Base-by-base conservation (phyloP, 106 monocot species). In the Cymbidium sinense region DNA sequence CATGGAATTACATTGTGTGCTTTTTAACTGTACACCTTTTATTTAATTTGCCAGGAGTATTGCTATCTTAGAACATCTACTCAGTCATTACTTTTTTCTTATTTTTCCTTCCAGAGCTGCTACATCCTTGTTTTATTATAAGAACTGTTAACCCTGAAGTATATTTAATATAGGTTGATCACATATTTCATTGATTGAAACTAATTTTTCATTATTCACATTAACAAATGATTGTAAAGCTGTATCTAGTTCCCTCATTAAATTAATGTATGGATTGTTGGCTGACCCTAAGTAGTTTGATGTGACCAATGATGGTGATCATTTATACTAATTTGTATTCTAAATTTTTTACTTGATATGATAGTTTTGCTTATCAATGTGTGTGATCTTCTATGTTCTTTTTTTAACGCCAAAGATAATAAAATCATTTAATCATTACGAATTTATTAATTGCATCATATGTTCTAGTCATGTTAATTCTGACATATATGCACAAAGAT, bases 151-250 rank as follows among this genome's bases (percentile, higher is more conserved):
- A 21, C n/a, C 58, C 7, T 58, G 23, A 58, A 58, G 58, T n/a
- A n/a, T 23, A 11, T 58, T 23, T 20, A 58, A 67, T 33, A 67
- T 33, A 67, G 67, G 29, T 67, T 13, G 33, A 29, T 30, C 29
- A 15, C 33, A 67, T 15, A 33, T 33, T 29, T 1, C 13, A 29
- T 33, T 67, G 67, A 67, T 67, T 31, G 67, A 67, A 67, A 67
- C 29, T 67, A 67, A 18, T 67, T 67, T 33, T 11, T 67, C 6
- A 11, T 67, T 67, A 33, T 21, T 67, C 13, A 17, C 33, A 67
- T 30, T 31, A 67, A 67, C 3, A 67, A 67, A 58, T 58, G 58
- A 58, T 58, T 58, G 58, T 23, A n/a, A 58, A 58, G 58, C n/a
- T 23, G 23, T 23, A 8, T 4, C 23, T 58, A 58, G 21, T n/a